Percentiles rank a stretch among this genome's conserved stretches.
Conservation (phyloP, 257 asterid genomes). For the Fraxinus excelsior region DNA sequence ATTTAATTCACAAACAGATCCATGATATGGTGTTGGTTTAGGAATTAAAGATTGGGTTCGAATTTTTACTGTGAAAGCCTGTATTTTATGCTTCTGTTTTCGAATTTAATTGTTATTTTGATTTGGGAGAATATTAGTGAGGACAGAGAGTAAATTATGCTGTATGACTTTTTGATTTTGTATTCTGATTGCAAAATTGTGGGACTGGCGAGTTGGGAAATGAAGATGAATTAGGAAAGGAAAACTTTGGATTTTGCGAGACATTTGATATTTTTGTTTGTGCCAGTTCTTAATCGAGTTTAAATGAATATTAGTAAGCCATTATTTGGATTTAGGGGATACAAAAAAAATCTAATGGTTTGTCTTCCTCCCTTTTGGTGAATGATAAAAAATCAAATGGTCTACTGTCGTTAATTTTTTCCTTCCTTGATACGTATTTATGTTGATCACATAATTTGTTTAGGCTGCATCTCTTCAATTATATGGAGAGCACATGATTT, state of each 20-base stretch:
- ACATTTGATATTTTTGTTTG: not conserved
- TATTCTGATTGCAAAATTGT: not conserved
- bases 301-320: too few relatives aligned
- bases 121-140: not conserved
- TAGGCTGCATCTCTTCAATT: not conserved
- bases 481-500: not conserved
- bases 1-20: not conserved
- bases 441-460: not conserved
- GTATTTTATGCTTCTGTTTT: not conserved
- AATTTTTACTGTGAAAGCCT: not conserved
- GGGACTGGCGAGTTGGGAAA: not conserved
- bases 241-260: conserved; percentile 15
- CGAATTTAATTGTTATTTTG: not conserved
- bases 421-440: not conserved
- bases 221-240: conserved; percentile 14
- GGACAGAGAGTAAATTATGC: not conserved
- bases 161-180: not conserved
- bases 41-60: not conserved
- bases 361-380: not conserved
- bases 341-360: not conserved
- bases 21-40: not conserved
- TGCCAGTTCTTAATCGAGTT: not conserved
- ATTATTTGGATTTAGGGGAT: not conserved
- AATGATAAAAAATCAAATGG: too few relatives aligned
- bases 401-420: not conserved